These are phyloP conservation scores for Rhizopogon salebrosus DNA, from an alignment of 768 basidiomycete genomes.

Conservation along the genomic window DNA sequence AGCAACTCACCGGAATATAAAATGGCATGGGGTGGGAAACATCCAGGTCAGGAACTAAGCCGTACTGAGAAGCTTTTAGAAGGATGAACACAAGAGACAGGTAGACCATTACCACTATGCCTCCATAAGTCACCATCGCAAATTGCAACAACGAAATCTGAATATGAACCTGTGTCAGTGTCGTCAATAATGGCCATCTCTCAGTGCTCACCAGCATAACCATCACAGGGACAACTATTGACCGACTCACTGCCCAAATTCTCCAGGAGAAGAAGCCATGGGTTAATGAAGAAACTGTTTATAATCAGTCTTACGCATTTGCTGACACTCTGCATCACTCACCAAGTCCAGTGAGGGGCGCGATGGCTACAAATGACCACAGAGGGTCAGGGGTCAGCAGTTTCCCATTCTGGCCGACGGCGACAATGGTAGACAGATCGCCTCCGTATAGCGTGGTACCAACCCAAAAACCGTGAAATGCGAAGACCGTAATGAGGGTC, in stretches of 20 bases:
- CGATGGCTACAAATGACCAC: conserved; percentile 5
- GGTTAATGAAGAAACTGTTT: conserved; percentile 10
- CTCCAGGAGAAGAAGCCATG: conserved; percentile 21
- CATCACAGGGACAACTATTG: neutral
- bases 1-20: conserved; percentile 5
- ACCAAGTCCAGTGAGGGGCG: conserved; percentile 14
- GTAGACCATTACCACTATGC: neutral
- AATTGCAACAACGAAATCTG: conserved; percentile 21
- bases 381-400: conserved; percentile 4
- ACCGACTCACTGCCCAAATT: conserved; percentile 9
- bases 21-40: conserved; percentile 1
- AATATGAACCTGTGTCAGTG: neutral
- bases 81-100: neutral
- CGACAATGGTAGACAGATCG: conserved; percentile 9
- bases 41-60: conserved; percentile 6
- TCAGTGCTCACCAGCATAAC: conserved; percentile 15
- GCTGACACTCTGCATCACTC: neutral
- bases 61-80: conserved; percentile 1
- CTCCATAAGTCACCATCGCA: conserved; percentile 8
- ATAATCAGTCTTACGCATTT: neutral
- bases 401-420: neutral
- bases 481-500: conserved; percentile 6
- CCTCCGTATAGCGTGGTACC: neutral
- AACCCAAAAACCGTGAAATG: conserved; percentile 11
- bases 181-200: neutral